phyloP scores from a whole-genome alignment of 495 filamentous ascomycete species.

The Rhizodiscina lignyota region DNA sequence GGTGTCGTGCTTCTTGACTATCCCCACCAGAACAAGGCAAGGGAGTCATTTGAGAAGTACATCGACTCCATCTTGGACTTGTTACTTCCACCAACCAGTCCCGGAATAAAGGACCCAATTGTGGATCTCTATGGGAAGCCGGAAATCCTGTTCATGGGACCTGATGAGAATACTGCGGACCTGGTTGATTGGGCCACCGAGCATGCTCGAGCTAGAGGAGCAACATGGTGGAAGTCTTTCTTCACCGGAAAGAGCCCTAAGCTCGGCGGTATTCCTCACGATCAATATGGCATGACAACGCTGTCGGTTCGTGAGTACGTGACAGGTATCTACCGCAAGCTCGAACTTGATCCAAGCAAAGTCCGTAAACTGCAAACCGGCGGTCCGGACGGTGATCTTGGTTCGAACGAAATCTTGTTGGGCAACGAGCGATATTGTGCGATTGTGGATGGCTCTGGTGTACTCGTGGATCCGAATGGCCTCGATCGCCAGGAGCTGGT shows the following conservation, averaged over 20 bases:
- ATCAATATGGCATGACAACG: conserved; percentile 94
- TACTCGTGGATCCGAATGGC: conserved; percentile 83
- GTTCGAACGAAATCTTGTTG: conserved; percentile 93
- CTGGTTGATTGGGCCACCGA: conserved; percentile 96
- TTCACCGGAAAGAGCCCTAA: conserved; percentile 97
- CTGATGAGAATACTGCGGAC: conserved; percentile 96
- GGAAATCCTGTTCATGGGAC: conserved; percentile 96
- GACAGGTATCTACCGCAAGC: conserved; percentile 89
- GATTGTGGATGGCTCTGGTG: conserved; percentile 89
- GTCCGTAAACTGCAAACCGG: conserved; percentile 93
- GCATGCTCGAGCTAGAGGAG: conserved; percentile 74
- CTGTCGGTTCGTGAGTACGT: conserved; percentile 91
- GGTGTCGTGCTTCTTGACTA: conserved; percentile 92
- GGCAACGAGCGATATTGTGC: conserved; percentile 87
- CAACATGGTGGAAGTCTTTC: conserved; percentile 99
- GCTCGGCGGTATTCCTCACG: conserved; percentile 91
- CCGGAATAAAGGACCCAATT: conserved; percentile 96
- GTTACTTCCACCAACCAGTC: conserved; percentile 71
- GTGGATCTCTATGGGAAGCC: conserved; percentile 86
- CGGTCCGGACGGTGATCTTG: conserved; percentile 90
- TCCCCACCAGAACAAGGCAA: conserved; percentile 79
- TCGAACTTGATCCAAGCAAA: conserved; percentile 65
- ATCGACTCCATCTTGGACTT: conserved; percentile 96
- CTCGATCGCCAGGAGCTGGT: conserved; percentile 69
- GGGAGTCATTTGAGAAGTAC: conserved; percentile 95